Conservation (phyloP, 208 protist species). For the Tetramitus jugosus region DNA sequence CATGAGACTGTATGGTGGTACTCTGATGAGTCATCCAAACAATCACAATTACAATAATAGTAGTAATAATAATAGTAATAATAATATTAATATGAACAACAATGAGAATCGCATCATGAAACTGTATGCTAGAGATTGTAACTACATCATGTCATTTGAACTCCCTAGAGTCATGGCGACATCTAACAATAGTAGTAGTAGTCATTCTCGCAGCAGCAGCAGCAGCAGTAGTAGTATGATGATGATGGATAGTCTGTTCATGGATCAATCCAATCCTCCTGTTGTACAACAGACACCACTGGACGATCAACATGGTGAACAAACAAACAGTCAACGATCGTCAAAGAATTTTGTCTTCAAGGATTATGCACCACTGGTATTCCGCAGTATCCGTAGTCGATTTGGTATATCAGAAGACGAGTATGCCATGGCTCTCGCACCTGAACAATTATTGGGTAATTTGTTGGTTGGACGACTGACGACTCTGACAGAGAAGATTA, state of each 20-base stretch:
- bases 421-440: background rate
- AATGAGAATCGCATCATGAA: too few relatives aligned
- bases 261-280: background rate
- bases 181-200: too few relatives aligned
- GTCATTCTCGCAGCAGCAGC: too few relatives aligned
- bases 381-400: background rate
- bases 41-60: too few relatives aligned
- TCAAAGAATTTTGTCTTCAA: background rate
- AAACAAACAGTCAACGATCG: too few relatives aligned
- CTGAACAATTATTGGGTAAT: conserved; percentile 11
- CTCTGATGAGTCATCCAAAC: too few relatives aligned
- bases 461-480: background rate
- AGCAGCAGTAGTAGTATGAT: too few relatives aligned
- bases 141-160: background rate
- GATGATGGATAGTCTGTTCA: background rate
- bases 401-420: conserved; percentile 2
- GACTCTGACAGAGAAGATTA: background rate
- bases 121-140: background rate
- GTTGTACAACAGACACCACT: too few relatives aligned
- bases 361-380: conserved; percentile 4
- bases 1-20: too few relatives aligned
- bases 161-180: too few relatives aligned
- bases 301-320: background rate
- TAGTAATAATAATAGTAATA: too few relatives aligned
- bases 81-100: too few relatives aligned